These are phyloP conservation scores for Rhizoclosmatium sp. DNA, from an alignment of 192 early-diverging fungal genomes.

Conservation along the genomic window DNA sequence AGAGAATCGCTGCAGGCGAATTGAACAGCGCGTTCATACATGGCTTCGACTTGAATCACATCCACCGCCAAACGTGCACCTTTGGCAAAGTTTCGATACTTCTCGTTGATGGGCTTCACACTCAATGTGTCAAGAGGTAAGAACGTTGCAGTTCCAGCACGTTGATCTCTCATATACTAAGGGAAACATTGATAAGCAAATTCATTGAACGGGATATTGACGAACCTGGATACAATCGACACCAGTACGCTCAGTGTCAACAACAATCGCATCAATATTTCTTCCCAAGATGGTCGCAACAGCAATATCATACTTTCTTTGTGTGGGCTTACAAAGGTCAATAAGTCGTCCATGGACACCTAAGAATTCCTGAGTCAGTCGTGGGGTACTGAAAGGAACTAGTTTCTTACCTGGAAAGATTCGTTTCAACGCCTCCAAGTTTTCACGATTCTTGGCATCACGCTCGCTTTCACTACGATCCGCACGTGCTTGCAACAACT, in stretches of 20 bases:
- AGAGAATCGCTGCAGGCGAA: slow-evolving; percentile 93
- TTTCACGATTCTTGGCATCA: slow-evolving; percentile 79
- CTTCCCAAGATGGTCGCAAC: slow-evolving; percentile 88
- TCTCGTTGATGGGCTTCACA: slow-evolving; percentile 79
- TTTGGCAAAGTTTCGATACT: slow-evolving; percentile 75
- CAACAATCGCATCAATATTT: slow-evolving; percentile 94
- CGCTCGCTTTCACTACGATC: slow-evolving; percentile 87
- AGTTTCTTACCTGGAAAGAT: slow-evolving; percentile 72
- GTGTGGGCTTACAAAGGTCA: slow-evolving; percentile 92
- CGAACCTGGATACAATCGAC: slow-evolving; percentile 91
- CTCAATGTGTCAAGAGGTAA: slow-evolving; percentile 87
- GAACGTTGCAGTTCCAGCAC: slow-evolving; percentile 91
- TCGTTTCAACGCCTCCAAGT: slow-evolving; percentile 78
- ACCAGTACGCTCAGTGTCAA: slow-evolving; percentile 89
- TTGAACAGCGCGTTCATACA: slow-evolving; percentile 77
- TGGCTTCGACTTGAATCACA: slow-evolving; percentile 83
- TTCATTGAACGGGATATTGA: neutral
- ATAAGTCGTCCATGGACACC: slow-evolving; percentile 86
- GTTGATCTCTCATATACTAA: slow-evolving; percentile 89
- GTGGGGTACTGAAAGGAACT: too few relatives aligned
- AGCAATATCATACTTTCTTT: slow-evolving; percentile 89
- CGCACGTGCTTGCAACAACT: slow-evolving; percentile 81
- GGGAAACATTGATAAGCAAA: slow-evolving; percentile 30
- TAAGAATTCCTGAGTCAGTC: slow-evolving; percentile 2
- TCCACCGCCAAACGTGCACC: slow-evolving; percentile 95